These are phyloP conservation scores for Aspergillus tamarii DNA, from an alignment of 2,329 filamentous ascomycete species.

Conservation along the genomic window DNA sequence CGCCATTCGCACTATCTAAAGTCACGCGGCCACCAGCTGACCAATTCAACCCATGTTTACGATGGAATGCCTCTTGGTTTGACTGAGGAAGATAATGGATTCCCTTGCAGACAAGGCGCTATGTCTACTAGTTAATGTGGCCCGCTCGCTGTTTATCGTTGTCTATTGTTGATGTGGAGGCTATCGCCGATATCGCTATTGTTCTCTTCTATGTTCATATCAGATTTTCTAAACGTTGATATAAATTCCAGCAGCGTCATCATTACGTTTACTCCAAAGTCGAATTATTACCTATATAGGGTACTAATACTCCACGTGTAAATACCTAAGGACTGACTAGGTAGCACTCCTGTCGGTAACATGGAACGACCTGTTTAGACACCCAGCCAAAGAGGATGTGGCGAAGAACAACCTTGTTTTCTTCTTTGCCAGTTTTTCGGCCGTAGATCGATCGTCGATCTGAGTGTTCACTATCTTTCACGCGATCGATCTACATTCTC, in stretches of 20 bases:
- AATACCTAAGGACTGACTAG: background rate
- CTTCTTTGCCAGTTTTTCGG: background rate
- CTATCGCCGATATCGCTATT: background rate
- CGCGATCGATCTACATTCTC: background rate
- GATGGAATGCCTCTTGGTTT: background rate
- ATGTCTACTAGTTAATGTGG: no score
- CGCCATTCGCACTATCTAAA: background rate
- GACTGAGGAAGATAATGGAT: background rate
- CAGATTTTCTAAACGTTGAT: background rate
- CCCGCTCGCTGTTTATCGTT: background rate
- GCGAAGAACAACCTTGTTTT: background rate
- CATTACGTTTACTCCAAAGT: background rate
- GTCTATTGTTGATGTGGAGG: background rate
- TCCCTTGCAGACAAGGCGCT: background rate
- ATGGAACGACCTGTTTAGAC: no score
- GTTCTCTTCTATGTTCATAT: background rate
- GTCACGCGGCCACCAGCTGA: background rate
- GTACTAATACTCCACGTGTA: background rate
- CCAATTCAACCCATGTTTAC: background rate
- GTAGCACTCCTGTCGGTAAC: background rate
- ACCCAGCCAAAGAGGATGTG: no score
- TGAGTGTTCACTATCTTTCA: background rate
- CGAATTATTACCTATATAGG: background rate
- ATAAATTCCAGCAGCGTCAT: background rate
- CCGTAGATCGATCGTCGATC: background rate